Evolutionary conservation across 176 grass and related monocot species (phyloP).

Genomic region (Bolboschoenus planiculmis): DNA sequence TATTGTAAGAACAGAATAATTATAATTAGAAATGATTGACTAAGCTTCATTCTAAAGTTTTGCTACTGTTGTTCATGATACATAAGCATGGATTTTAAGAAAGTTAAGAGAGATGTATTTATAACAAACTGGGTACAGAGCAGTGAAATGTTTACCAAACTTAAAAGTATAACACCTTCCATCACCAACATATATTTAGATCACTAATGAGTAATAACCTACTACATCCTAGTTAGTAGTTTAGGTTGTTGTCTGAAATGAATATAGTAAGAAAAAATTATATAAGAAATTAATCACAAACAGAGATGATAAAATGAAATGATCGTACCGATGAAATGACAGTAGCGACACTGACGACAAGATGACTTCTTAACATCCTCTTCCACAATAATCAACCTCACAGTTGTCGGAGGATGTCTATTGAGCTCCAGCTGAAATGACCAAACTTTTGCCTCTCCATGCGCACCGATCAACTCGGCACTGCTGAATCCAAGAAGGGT

Average conservation of each 20-base stretch:
- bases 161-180: background rate
- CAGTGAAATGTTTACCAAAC: background rate
- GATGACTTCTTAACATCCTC: constrained; percentile 58
- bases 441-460: constrained; percentile 52
- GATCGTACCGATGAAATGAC: constrained; percentile 47
- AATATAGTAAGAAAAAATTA: background rate
- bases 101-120: background rate
- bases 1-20: background rate
- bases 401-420: constrained; percentile 48
- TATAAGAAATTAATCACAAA: background rate
- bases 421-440: constrained; percentile 77
- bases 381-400: constrained; percentile 68
- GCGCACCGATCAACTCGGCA: constrained; percentile 46
- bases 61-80: background rate
- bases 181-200: background rate
- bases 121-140: background rate
- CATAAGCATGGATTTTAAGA: background rate
- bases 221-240: background rate
- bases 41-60: background rate
- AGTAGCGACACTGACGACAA: constrained; percentile 45
- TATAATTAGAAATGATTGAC: background rate
- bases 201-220: background rate
- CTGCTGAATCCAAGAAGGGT: constrained; percentile 43
- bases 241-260: background rate
- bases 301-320: background rate